Conservation (phyloP, 768 basidiomycete species). For the Stropharia rugosoannulata region DNA sequence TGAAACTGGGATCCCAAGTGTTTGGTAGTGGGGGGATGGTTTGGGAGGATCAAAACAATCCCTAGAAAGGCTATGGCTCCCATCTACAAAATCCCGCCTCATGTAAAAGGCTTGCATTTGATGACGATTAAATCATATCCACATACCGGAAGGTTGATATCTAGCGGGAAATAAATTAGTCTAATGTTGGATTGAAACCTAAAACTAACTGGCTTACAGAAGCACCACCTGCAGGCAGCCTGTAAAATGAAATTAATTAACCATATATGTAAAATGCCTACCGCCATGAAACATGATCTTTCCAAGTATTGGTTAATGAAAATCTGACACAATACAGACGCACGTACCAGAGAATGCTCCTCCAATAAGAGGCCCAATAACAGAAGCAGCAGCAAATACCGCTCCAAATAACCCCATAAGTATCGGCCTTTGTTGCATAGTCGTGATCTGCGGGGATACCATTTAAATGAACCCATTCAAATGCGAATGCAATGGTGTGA, state of each 20-base stretch:
- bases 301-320: not conserved
- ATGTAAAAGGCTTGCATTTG: not conserved
- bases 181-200: not conserved
- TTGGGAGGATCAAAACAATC: slow-evolving; percentile 16
- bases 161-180: not conserved
- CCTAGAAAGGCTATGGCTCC: slow-evolving; percentile 9
- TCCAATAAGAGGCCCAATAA: slow-evolving; percentile 32
- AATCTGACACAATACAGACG: slow-evolving; percentile 8
- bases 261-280: not conserved
- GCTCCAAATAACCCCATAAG: slow-evolving; percentile 20
- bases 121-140: not conserved
- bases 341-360: slow-evolving; percentile 31
- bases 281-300: slow-evolving; percentile 4
- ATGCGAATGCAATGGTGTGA: not conserved
- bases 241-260: not conserved
- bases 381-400: slow-evolving; percentile 35
- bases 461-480: not conserved
- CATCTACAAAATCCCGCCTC: slow-evolving; percentile 10
- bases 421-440: slow-evolving; percentile 18
- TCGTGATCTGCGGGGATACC: slow-evolving; percentile 1
- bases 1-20: slow-evolving; percentile 5
- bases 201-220: slow-evolving; percentile 18
- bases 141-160: slow-evolving; percentile 2
- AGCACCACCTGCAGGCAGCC: slow-evolving; percentile 19
- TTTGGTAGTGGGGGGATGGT: slow-evolving; percentile 8